Evolutionary conservation across 768 basidiomycete genomes (phyloP), one percentile per base, ranked within the genome.

Genomic region (Boletus sp.): DNA sequence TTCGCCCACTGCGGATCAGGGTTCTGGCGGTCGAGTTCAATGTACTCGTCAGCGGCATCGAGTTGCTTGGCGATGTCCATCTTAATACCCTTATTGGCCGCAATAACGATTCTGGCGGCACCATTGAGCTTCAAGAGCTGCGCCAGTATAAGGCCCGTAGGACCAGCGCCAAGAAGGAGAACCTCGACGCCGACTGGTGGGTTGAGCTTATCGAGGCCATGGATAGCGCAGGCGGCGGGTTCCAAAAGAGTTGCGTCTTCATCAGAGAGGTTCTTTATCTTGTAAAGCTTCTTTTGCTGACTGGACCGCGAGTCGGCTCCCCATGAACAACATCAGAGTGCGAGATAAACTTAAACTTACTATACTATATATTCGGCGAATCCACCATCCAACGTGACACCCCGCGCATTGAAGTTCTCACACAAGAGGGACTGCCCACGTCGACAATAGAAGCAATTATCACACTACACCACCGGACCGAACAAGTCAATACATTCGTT

Each of bases 361-460:
- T 89, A 92, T 56, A 81, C 83, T 63, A 93, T 83, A 75, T 93
- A 94, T 68, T 94, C 92, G 8, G 92, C 91, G 68, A 96, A 96
- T 29, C 91, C 93, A 55, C 93, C 93, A 59, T 89, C 85, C 63
- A 82, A 74, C 18, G 86, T 89, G 45, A 94, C 89, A 47, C 93
- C 94, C 12, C 86, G 82, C 7, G 89, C 82, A 54, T 85, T 78
- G 73, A 93, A 94, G 76, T 91, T 80, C 71, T 94, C 92, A 74
- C 94, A 96, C 54, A 92, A 75, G 10, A 94, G 77, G 18, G 84
- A 80, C 66, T 90, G 76, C n/a, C 92, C 92, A 44, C 90, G 83
- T 50, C 91, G 83, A 73, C 94, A 95, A 75, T 85, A 93, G 75
- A 93, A 92, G 73, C 93, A 95, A 57, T 77, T 79, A 8, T 85